Percentiles rank a stretch among this genome's conserved stretches.
Conservation (phyloP, 2,329 filamentous ascomycete genomes). For the Mariannaea sp. region DNA sequence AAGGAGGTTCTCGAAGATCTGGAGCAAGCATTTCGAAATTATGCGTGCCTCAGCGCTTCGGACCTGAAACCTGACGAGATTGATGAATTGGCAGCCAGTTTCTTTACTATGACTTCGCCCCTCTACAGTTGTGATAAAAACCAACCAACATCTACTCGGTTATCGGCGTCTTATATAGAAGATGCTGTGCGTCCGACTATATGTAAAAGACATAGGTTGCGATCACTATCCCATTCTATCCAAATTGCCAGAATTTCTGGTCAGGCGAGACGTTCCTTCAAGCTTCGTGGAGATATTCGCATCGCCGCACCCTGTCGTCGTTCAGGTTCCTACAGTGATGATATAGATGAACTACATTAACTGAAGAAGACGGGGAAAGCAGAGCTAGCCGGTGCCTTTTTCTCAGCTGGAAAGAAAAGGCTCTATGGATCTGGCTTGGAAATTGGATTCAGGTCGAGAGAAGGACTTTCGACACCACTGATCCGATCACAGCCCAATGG, state of each 20-base stretch:
- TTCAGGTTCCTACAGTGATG: slow-evolving; percentile 30
- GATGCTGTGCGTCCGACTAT: slow-evolving; percentile 15
- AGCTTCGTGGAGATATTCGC: slow-evolving; percentile 32
- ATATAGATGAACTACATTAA: slow-evolving; percentile 45
- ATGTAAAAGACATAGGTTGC: slow-evolving; percentile 15
- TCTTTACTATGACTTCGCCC: slow-evolving; percentile 16
- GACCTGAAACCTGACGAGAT: slow-evolving; percentile 26
- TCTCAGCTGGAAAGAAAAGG: no score
- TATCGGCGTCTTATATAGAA: slow-evolving; percentile 21
- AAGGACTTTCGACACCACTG: no score
- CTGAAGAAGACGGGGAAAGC: slow-evolving; percentile 3
- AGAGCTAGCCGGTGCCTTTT: no score
- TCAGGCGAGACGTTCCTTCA: slow-evolving; percentile 24
- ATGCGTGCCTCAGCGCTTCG: slow-evolving; percentile 31
- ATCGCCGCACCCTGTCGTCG: slow-evolving; percentile 36
- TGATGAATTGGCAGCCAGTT: slow-evolving; percentile 40
- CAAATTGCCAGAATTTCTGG: slow-evolving; percentile 11
- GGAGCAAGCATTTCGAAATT: slow-evolving; percentile 43
- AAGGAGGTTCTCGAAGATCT: slow-evolving; percentile 48
- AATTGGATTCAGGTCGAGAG: no score
- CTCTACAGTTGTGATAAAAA: slow-evolving; percentile 40
- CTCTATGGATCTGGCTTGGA: no score
- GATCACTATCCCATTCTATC: slow-evolving; percentile 25
- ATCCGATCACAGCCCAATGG: no score
- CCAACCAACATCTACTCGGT: slow-evolving; percentile 24